Percentiles rank a stretch among this genome's conserved stretches.
Evolutionary conservation across 352 stramenopile genomes (phyloP).

Genomic region (Globisporangium nodosum): DNA sequence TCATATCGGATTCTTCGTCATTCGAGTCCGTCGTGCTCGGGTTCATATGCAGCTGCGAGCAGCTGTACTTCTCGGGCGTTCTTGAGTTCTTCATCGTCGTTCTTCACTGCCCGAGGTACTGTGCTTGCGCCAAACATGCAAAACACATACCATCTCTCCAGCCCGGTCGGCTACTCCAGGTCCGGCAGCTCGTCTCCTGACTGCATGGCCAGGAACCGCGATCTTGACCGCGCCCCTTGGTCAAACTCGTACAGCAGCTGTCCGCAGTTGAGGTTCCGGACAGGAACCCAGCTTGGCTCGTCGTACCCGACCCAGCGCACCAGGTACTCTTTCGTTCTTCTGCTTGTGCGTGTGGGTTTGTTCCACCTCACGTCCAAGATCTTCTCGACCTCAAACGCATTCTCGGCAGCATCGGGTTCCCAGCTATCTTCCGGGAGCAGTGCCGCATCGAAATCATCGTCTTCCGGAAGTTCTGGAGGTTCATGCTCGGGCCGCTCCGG

Average conservation of each 20-base stretch:
- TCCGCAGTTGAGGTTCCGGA: slow-evolving; percentile 9
- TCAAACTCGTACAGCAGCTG: slow-evolving; percentile 6
- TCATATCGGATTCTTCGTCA: too few species aligned
- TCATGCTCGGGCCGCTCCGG: neutral
- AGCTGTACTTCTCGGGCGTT: too few species aligned
- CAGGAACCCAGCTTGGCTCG: neutral
- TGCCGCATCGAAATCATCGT: slow-evolving; percentile 16
- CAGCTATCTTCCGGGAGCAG: slow-evolving; percentile 20
- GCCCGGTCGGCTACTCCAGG: too few species aligned
- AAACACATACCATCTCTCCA: too few species aligned
- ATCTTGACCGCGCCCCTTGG: neutral
- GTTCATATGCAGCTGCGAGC: too few species aligned
- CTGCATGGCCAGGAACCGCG: neutral
- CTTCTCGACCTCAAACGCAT: slow-evolving; percentile 15
- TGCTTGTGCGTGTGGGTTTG: neutral
- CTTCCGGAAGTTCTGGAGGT: neutral
- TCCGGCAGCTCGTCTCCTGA: neutral
- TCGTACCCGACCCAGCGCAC: slow-evolving; percentile 16
- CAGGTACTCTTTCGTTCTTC: slow-evolving; percentile 12
- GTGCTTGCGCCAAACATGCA: too few species aligned
- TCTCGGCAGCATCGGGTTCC: slow-evolving; percentile 6
- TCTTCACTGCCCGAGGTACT: too few species aligned
- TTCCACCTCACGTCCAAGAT: slow-evolving; percentile 8
- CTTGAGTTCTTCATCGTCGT: too few species aligned
- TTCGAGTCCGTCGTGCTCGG: too few species aligned